A percentile compares a stretch with the other conserved stretches of the same genome.
These are phyloP conservation scores for Calonectria ilicicola DNA, from an alignment of 2,329 filamentous ascomycete genomes.

Conservation along the genomic window DNA sequence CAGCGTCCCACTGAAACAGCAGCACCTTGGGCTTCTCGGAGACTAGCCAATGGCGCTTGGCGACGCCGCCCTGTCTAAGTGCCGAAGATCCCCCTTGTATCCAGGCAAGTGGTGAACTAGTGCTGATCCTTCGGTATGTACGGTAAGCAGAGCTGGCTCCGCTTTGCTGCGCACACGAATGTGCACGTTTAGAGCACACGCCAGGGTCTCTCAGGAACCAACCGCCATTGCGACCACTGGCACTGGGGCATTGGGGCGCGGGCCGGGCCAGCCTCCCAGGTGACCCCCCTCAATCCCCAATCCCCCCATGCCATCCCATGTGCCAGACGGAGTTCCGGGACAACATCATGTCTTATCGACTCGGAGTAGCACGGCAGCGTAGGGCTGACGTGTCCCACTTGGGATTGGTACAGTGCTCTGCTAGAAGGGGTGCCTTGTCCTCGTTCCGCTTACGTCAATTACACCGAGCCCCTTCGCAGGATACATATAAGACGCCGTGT, in stretches of 20 bases:
- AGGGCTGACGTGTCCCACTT: constrained; percentile 11
- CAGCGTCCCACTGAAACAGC: background rate
- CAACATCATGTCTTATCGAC: background rate
- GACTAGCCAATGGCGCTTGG: background rate
- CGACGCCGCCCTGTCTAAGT: background rate
- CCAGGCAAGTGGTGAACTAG: background rate
- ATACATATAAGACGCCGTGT: background rate
- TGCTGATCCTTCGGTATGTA: background rate
- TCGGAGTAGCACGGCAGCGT: background rate
- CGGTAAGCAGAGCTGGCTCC: background rate
- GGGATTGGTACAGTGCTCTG: background rate
- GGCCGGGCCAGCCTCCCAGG: background rate
- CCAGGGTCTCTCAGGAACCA: background rate
- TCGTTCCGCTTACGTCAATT: background rate
- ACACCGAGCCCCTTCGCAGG: background rate
- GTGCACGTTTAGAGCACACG: background rate
- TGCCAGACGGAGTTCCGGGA: background rate
- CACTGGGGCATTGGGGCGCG: background rate
- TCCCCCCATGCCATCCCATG: background rate
- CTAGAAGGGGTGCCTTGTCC: background rate
- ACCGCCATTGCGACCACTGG: background rate
- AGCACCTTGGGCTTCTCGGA: background rate
- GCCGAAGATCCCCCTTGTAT: constrained; percentile 7
- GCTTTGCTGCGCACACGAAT: background rate
- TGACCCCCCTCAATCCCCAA: background rate